phyloP scores from a whole-genome alignment of 305 asterid species.

The Solanum hybrid region DNA sequence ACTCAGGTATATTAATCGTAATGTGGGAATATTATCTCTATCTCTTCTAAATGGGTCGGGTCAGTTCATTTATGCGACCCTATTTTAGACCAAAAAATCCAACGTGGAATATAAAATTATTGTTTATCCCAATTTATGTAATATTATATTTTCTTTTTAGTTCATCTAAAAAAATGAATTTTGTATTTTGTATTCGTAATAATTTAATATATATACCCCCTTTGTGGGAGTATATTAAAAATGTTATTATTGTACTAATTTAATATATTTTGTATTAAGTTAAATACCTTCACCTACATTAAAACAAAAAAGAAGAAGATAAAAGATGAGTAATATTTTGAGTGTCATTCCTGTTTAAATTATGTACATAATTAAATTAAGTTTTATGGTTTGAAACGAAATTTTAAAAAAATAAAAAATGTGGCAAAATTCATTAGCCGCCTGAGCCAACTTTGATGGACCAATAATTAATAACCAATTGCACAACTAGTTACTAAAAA shows the following conservation, averaged over 20 bases:
- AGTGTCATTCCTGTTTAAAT: not conserved
- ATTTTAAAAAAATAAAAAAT: not conserved
- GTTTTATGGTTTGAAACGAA: not conserved
- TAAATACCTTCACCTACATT: not conserved
- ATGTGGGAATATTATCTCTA: not conserved
- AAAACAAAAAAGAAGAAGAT: too few relatives aligned
- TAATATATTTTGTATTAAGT: not conserved
- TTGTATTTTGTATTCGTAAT: not conserved
- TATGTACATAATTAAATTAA: not conserved
- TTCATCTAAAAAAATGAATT: not conserved
- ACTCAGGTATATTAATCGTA: not conserved
- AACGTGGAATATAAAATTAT: too few relatives aligned
- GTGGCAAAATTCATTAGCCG: not conserved
- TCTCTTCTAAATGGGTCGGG: not conserved
- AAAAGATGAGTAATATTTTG: not conserved
- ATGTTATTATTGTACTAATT: too few relatives aligned
- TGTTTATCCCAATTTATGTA: not conserved
- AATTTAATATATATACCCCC: not conserved
- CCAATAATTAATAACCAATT: not conserved
- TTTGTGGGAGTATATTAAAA: not conserved
- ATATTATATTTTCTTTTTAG: too few relatives aligned
- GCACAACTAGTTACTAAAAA: not conserved
- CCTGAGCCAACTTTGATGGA: not conserved
- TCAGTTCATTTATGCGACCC: too few relatives aligned
- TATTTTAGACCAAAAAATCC: not conserved